Base-by-base conservation (phyloP, 495 filamentous ascomycete genomes). In the Rhypophila decipiens region DNA sequence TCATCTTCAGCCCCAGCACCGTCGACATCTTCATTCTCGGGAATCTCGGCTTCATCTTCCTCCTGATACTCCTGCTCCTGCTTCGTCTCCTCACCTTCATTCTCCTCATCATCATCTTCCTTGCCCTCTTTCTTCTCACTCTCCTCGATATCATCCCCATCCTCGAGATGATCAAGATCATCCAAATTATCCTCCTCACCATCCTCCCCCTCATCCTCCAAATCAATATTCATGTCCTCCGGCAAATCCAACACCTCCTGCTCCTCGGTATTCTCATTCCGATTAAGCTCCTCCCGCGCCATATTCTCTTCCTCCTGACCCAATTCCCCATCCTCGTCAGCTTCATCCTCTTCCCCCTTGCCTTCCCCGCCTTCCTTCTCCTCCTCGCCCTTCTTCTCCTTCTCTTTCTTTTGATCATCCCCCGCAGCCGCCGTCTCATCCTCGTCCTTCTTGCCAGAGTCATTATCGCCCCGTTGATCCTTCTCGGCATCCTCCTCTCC, bases 281-380 rank as follows among this genome's bases (percentile, higher is more conserved):
- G 78, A 35, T 82, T 82, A 22, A 73, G 66, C 39, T 81, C 80
- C 42, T 78, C 75, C 38, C 85, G 78, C 44, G 82, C 71, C 19
- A 88, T 82, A 41, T 84, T 77, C 52, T 95, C 86, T 50, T 93
- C 82, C 52, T 90, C 82, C 2, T 83, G 74, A 17, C 88, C 86
- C 19, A 79, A 76, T 34, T 78, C 76, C 58, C 84, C 80, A 47
- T 76, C 76, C 20, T 80, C 73, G 34, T 83, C 80, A 47, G 75
- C 76, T 19, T 80, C 73, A 36, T 83, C 76, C 24, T 76, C 71
- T 13, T 74, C 75, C 37, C 81, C 69, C 24, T 76, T 73, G 47
- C 85, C 84, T 5, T 73, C 73, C 47, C 72, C 71, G 49, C 77
- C 78, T 45, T 69, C 73, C 43, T 79, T 77, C 33, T 82, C 79